Conservation (phyloP, 805 yeast species). For the Ascoidea rubescens region DNA sequence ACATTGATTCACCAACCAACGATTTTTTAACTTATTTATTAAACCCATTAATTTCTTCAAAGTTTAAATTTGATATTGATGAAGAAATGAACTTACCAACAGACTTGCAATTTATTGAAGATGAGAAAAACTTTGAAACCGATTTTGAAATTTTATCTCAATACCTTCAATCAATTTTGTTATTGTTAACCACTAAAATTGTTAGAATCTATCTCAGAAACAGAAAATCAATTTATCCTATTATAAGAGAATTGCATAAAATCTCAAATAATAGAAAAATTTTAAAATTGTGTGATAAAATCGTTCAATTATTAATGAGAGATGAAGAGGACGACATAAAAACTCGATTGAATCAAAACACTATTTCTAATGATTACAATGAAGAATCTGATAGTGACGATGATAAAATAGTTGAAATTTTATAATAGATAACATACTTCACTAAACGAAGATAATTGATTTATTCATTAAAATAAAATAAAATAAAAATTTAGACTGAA, state of each 20-base stretch:
- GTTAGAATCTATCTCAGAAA: constrained; percentile 67
- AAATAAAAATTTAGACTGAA: not conserved
- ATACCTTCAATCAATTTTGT: constrained; percentile 67
- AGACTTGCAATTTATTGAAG: constrained; percentile 66
- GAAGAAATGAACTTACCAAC: constrained; percentile 84
- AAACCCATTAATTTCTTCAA: constrained; percentile 70
- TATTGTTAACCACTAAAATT: constrained; percentile 61
- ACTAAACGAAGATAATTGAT: no score
- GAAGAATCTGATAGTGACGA: constrained; percentile 17
- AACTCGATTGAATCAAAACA: constrained; percentile 19
- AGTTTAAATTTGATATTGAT: constrained; percentile 59
- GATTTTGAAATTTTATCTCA: constrained; percentile 45
- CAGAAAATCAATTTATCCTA: constrained; percentile 65
- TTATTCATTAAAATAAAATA: no score
- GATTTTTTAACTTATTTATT: constrained; percentile 61
- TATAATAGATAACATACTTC: constrained; percentile 15
- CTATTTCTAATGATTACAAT: constrained; percentile 35
- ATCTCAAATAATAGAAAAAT: constrained; percentile 32
- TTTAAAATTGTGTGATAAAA: constrained; percentile 61
- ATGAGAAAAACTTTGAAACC: constrained; percentile 69
- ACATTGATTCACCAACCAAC: constrained; percentile 43
- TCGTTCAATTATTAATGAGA: constrained; percentile 86
- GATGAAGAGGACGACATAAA: constrained; percentile 47
- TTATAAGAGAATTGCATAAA: constrained; percentile 77
- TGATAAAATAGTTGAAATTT: constrained; percentile 34